These are phyloP conservation scores for Ochetophila trinervis DNA, from an alignment of 306 rosid genomes.

Conservation along the genomic window DNA sequence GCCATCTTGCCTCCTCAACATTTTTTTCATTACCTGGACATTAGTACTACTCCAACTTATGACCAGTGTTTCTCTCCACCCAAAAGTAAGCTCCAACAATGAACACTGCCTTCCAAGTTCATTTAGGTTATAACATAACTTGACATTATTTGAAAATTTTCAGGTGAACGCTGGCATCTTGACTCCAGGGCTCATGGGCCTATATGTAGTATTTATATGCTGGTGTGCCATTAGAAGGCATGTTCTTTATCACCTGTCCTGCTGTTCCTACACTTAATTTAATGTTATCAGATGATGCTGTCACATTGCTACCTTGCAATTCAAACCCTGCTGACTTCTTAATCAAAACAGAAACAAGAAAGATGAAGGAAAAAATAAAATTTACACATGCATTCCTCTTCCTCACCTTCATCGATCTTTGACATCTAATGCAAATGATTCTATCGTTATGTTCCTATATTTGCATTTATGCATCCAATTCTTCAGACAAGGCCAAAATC, in stretches of 20 bases:
- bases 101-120: conserved; percentile 5
- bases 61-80: conserved; percentile 90
- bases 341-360: not conserved
- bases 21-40: conserved; percentile 93
- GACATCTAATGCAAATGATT: not conserved
- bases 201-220: conserved; percentile 89
- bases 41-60: conserved; percentile 85
- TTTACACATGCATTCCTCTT: too few species aligned
- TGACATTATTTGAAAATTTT: conserved; percentile 11
- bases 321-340: not conserved
- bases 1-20: conserved; percentile 86
- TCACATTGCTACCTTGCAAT: not conserved
- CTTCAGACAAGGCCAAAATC: not conserved
- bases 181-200: conserved; percentile 94
- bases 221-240: conserved; percentile 98
- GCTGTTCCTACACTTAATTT: conserved; percentile 4
- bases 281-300: not conserved
- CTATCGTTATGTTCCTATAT: not conserved
- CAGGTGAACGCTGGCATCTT: conserved; percentile 86
- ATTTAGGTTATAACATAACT: conserved; percentile 11
- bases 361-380: too few species aligned
- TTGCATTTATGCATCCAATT: not conserved
- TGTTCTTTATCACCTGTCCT: conserved; percentile 13
- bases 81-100: conserved; percentile 52
- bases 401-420: too few species aligned